Base-by-base conservation (phyloP, 345 rosid species). In the Linum usitatissimum region DNA sequence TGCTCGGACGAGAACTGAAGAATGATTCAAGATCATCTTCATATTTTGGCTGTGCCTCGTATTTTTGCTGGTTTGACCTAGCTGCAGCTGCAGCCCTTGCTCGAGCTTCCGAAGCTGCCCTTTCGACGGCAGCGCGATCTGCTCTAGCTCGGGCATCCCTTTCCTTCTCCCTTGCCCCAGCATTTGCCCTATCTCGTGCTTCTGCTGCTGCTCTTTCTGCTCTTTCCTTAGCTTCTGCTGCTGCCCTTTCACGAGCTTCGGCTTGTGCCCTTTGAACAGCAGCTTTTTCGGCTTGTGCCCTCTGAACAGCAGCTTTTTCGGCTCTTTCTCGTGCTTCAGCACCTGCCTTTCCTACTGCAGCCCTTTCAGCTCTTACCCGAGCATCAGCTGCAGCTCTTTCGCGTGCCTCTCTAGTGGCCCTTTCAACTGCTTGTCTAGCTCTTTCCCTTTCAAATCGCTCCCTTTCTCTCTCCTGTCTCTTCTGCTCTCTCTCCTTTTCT, bases 241-340 rank as follows among this genome's bases (percentile, higher is more conserved):
- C 98, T 65, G 96, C 95, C 73, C 98, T 84, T 77, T 87, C 95
- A 74, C 97, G 94, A 59, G 97, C 99, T 82, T 93, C 99, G 60
- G 96, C 88, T 68, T 87, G 90, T n/a, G 81, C 99, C 80, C 99
- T 84, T 66, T 81, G 91, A 67, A 93, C 97, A 6, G 97, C 97
- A 54, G 85, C 84, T 78, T 93, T 81, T 77, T 80, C 97, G 7
- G 98, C 87, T 36, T 23, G 90, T 18, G 82, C 99, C 80, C 99
- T 84, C 67, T 81, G 91, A 67, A 93, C 97, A 6, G 97, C 97
- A 54, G 85, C 84, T 77, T 94, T 81, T 77, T 80, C 97, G 8
- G 99, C 87, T 38, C 99, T 90, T 68, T 80, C 90, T 61, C 99
- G 84, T 60, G 96, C 94, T 68, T 79, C 94, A 15, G 88, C 68